Percentiles rank a stretch among this genome's conserved stretches.
These are phyloP conservation scores for Aspergillus sclerotioniger DNA, from an alignment of 495 filamentous ascomycete genomes.

Conservation along the genomic window DNA sequence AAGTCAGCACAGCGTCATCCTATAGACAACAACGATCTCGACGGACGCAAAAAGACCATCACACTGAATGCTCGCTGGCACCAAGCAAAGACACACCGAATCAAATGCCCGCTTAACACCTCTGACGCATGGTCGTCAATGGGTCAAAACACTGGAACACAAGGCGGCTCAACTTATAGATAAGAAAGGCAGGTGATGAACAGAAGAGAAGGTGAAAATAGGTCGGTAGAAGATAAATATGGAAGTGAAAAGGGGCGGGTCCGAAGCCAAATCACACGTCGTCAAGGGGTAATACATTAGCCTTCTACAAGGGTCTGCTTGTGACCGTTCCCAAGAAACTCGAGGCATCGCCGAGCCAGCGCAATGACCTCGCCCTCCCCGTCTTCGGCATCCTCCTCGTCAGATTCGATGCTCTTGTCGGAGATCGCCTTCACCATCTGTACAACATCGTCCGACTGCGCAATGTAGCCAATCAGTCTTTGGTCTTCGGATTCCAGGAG, in stretches of 20 bases:
- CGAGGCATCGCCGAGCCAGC: constrained; percentile 83
- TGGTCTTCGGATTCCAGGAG: constrained; percentile 91
- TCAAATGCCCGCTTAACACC: constrained; percentile 40
- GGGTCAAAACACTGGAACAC: constrained; percentile 13
- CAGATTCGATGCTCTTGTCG: constrained; percentile 85
- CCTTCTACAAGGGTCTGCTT: constrained; percentile 57
- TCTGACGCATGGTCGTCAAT: constrained; percentile 16
- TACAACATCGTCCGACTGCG: constrained; percentile 82
- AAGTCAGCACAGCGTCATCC: constrained; percentile 20
- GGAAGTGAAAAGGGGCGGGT: constrained; percentile 12
- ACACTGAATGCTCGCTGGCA: constrained; percentile 43
- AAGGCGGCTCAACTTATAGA: constrained; percentile 1
- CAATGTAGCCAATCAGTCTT: constrained; percentile 78
- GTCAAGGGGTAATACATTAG: constrained; percentile 23
- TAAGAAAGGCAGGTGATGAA: not conserved
- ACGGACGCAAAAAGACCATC: constrained; percentile 22
- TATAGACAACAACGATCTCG: constrained; percentile 5
- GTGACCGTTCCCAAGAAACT: constrained; percentile 69
- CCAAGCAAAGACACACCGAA: constrained; percentile 27
- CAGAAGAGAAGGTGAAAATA: constrained; percentile 6
- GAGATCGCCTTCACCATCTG: constrained; percentile 87
- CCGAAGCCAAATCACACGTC: not conserved
- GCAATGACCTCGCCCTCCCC: constrained; percentile 93
- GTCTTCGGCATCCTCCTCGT: constrained; percentile 85
- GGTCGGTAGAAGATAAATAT: constrained; percentile 11